phyloP scores from a whole-genome alignment of 2,329 filamentous ascomycete species.

The Triangularia setosa region DNA sequence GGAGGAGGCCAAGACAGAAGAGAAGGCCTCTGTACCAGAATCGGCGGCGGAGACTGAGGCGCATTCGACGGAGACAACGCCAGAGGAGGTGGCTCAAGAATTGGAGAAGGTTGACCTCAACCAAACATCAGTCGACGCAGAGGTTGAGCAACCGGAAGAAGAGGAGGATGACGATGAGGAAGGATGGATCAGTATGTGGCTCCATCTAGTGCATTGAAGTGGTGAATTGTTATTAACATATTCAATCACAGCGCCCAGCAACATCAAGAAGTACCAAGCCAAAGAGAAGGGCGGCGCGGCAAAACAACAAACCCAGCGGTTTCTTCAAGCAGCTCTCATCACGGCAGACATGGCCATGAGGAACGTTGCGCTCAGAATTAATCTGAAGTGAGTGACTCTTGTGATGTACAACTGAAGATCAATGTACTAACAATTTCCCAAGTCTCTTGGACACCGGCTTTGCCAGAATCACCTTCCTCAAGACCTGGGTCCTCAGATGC shows the following conservation, averaged over 20 bases:
- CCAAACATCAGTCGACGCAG: constrained; percentile 17
- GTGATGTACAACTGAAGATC: not conserved
- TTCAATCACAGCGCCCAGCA: constrained; percentile 61
- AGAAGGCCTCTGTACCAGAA: not conserved
- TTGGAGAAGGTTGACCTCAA: constrained; percentile 28
- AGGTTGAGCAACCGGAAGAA: constrained; percentile 22
- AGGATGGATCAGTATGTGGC: constrained; percentile 26
- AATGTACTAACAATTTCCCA: constrained; percentile 15
- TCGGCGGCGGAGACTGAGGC: constrained; percentile 36
- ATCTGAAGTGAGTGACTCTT: constrained; percentile 51
- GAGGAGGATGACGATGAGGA: constrained; percentile 25
- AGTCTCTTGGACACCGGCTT: constrained; percentile 69
- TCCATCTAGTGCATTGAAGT: too few relatives aligned
- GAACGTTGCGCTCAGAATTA: constrained; percentile 92
- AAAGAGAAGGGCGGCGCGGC: constrained; percentile 53
- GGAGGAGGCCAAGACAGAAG: constrained; percentile 23
- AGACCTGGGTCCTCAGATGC: constrained; percentile 86
- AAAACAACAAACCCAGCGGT: constrained; percentile 52
- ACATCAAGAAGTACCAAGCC: constrained; percentile 79
- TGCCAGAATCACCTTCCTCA: constrained; percentile 76
- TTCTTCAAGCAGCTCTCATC: constrained; percentile 83
- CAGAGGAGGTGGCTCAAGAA: constrained; percentile 18
- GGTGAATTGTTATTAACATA: constrained; percentile 4
- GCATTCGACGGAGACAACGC: constrained; percentile 22
- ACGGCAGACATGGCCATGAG: constrained; percentile 98